A percentile compares a stretch with the other conserved stretches of the same genome.
These are phyloP conservation scores for Dendrostoma leiphaemia DNA, from an alignment of 2,329 filamentous ascomycete genomes.

Conservation along the genomic window DNA sequence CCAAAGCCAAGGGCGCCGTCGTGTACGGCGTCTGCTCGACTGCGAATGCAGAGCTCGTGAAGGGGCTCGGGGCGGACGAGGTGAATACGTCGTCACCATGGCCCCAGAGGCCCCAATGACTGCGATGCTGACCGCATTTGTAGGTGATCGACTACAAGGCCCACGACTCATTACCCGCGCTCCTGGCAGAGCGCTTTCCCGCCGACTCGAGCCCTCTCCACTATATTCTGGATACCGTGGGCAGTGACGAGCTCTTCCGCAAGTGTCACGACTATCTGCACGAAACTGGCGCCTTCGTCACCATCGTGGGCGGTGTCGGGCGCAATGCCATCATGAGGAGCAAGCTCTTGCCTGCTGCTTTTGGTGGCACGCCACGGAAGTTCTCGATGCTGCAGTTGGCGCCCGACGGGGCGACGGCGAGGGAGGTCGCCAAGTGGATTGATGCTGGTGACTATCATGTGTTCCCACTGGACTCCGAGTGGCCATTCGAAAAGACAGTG, in stretches of 20 bases:
- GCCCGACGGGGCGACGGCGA: conserved; percentile 27
- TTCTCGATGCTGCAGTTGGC: conserved; percentile 29
- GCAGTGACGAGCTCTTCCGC: conserved; percentile 44
- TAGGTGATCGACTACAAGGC: conserved; percentile 41
- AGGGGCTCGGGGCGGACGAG: conserved; percentile 45
- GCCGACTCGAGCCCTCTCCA: conserved; percentile 30
- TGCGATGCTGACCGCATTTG: neutral
- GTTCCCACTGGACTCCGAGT: conserved; percentile 31
- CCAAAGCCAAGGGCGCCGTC: conserved; percentile 37
- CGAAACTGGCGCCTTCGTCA: conserved; percentile 33
- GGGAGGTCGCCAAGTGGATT: conserved; percentile 26
- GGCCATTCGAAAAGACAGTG: conserved; percentile 26
- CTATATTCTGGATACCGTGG: conserved; percentile 48
- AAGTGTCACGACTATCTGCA: conserved; percentile 38
- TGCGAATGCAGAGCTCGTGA: conserved; percentile 44
- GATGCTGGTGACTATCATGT: conserved; percentile 26
- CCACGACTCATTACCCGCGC: conserved; percentile 32
- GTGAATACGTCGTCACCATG: conserved; percentile 23
- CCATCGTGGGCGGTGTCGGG: conserved; percentile 30
- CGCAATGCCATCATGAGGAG: conserved; percentile 31
- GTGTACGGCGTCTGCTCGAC: conserved; percentile 49
- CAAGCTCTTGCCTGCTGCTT: conserved; percentile 28
- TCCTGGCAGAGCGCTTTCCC: conserved; percentile 27
- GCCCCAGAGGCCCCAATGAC: no score
- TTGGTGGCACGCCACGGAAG: conserved; percentile 30